Evolutionary conservation across 169 alveolate species (phyloP), one percentile per base, ranked within the genome.

Genomic region (Plasmodium inui): DNA sequence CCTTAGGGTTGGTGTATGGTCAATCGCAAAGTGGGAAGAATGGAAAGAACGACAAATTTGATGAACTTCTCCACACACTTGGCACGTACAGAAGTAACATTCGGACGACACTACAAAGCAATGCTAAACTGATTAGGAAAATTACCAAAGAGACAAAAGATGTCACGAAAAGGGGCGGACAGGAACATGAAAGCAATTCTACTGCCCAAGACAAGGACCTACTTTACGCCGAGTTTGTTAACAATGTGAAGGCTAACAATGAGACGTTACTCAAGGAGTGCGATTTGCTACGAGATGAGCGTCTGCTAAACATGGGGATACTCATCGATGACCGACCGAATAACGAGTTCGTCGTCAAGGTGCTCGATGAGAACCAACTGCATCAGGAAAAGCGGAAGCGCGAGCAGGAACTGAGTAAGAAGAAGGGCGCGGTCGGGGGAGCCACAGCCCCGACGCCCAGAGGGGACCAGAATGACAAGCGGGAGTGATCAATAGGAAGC

Each of bases 261-360:
- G 95, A 78, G 78, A 50, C 93, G 78, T 92, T 99, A 19, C 94
- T 98, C 57, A 88, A 93, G 57, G 82, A 95, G 22, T 97, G 99
- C 96, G 99, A 99, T 94, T 79, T 97, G 81, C 90, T 99, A 57
- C 96, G 99, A 83, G 99, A 99, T 96, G 98, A 97, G 67, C 96
- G 94, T 37, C 97, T 99, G 34, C 96, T 98, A 12, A 92, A 97
- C 26, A 84, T 98, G 73, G 99, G 99, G 9, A 96, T 99, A 70
- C 96, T 97, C 80, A 88, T 99, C 37, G 99, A 99, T 93, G 99
- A 99, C 92, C 95, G 98, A 72, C 97, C 97, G 37, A 98, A 98
- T 6, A 96, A 97, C 67, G 94, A 96, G 83, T 95, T 98, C 53
- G 96, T 97, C 32, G 71, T 88, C 32, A 97, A 98, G 98, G 96